A percentile compares a stretch with the other conserved stretches of the same genome.
phyloP scores from a whole-genome alignment of 805 yeast genomes.

The Suhomyces faveliae region DNA sequence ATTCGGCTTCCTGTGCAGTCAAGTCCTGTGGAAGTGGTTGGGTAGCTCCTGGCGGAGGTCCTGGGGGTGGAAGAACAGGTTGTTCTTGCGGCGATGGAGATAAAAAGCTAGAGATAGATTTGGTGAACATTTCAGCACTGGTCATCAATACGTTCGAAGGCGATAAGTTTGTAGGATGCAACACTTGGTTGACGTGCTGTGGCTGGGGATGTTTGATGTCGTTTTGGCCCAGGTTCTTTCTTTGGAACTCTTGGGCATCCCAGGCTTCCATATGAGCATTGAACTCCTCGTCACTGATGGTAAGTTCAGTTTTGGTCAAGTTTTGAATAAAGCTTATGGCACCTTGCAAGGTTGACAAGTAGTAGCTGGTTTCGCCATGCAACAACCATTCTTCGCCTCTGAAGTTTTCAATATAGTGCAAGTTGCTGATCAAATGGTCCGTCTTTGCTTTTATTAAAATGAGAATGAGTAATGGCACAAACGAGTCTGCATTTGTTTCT shows the following conservation, averaged over 20 bases:
- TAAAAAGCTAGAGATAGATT: constrained; percentile 44
- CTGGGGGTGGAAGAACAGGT: constrained; percentile 2
- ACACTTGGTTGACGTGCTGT: constrained; percentile 9
- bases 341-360: constrained; percentile 84
- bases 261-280: constrained; percentile 54
- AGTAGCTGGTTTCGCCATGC: constrained; percentile 87
- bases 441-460: constrained; percentile 72
- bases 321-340: constrained; percentile 78
- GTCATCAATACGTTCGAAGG: constrained; percentile 41
- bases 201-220: constrained; percentile 20
- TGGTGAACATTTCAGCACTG: constrained; percentile 52
- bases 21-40: background rate
- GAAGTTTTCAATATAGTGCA: constrained; percentile 82
- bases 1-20: background rate
- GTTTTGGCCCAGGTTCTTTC: background rate
- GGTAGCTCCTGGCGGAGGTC: background rate
- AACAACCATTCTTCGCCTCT: constrained; percentile 69
- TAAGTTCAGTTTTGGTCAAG: constrained; percentile 54
- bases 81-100: constrained; percentile 35
- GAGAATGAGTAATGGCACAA: constrained; percentile 83
- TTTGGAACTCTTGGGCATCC: constrained; percentile 36
- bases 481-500: constrained; percentile 86
- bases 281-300: constrained; percentile 60
- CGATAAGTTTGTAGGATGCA: constrained; percentile 18
- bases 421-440: constrained; percentile 65